These are phyloP conservation scores for Penicillium sclerotiorum DNA, from an alignment of 2,329 filamentous ascomycete species.

Conservation along the genomic window DNA sequence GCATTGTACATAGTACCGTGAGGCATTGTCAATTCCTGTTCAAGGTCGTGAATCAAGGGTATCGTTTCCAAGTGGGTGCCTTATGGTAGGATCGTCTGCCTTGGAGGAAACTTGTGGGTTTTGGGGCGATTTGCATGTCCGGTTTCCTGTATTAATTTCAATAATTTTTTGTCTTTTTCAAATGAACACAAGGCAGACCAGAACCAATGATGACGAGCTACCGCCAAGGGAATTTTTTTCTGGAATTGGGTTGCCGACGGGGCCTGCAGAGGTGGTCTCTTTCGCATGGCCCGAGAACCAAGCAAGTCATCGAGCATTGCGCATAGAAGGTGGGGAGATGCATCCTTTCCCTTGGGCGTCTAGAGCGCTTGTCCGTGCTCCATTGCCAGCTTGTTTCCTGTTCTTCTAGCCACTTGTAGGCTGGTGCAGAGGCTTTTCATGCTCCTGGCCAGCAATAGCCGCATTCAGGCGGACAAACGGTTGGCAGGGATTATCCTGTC, in stretches of 20 bases:
- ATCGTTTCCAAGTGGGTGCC: slow-evolving; percentile 15
- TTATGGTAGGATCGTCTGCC: slow-evolving; percentile 6
- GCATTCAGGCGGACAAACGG: slow-evolving; percentile 19
- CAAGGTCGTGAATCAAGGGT: not conserved
- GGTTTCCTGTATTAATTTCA: not conserved
- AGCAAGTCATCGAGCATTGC: slow-evolving; percentile 24
- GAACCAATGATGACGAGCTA: slow-evolving; percentile 22
- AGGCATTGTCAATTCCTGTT: slow-evolving; percentile 4
- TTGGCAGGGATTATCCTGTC: slow-evolving; percentile 16
- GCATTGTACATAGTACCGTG: slow-evolving; percentile 3
- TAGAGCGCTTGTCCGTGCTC: slow-evolving; percentile 37
- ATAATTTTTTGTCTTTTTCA: slow-evolving; percentile 4
- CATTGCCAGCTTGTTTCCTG: slow-evolving; percentile 12
- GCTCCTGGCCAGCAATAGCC: slow-evolving; percentile 16
- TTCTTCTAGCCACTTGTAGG: slow-evolving; percentile 16
- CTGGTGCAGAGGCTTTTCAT: slow-evolving; percentile 14
- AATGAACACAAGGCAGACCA: slow-evolving; percentile 22
- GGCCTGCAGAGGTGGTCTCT: slow-evolving; percentile 14
- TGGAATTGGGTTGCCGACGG: slow-evolving; percentile 15
- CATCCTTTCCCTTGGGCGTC: slow-evolving; percentile 28
- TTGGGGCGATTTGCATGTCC: not conserved
- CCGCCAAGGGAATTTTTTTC: slow-evolving; percentile 7
- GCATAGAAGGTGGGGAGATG: slow-evolving; percentile 19
- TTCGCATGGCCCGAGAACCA: slow-evolving; percentile 11
- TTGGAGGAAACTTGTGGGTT: not conserved